A percentile compares a stretch with the other conserved stretches of the same genome.
phyloP scores from a whole-genome alignment of 2,329 filamentous ascomycete genomes.

The Penicillium sp. region DNA sequence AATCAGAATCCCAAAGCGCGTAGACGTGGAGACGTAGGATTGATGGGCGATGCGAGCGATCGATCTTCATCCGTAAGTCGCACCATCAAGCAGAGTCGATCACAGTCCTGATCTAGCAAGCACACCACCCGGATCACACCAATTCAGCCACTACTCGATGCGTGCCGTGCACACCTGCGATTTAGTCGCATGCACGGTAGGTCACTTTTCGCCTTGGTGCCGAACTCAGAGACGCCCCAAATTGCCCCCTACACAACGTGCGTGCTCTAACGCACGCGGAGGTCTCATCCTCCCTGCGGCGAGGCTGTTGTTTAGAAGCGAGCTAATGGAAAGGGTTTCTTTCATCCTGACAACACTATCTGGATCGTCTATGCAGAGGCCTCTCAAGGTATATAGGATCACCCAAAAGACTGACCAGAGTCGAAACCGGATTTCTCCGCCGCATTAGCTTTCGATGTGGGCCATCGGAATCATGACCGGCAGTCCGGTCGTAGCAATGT shows the following conservation, averaged over 20 bases:
- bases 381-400: neutral
- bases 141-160: slow-evolving; percentile 32
- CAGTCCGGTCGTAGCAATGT: slow-evolving; percentile 20
- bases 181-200: slow-evolving; percentile 31
- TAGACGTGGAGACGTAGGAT: slow-evolving; percentile 21
- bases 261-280: neutral
- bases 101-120: neutral
- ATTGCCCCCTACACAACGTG: neutral
- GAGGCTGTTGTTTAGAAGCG: neutral
- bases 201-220: slow-evolving; percentile 26
- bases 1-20: slow-evolving; percentile 4
- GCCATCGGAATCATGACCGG: slow-evolving; percentile 29
- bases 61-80: slow-evolving; percentile 26
- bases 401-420: neutral
- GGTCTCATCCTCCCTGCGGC: neutral
- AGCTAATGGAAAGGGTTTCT: neutral
- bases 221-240: slow-evolving; percentile 21
- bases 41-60: slow-evolving; percentile 24
- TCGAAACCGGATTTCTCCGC: slow-evolving; percentile 19
- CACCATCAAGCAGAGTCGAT: slow-evolving; percentile 22
- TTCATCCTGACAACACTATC: neutral
- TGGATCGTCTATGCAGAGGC: neutral
- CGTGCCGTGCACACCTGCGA: slow-evolving; percentile 26
- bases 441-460: slow-evolving; percentile 29
- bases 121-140: slow-evolving; percentile 27